Evolutionary conservation across 1,284 basidiomycete genomes (phyloP).

Genomic region (Apiotrichum porosum): DNA sequence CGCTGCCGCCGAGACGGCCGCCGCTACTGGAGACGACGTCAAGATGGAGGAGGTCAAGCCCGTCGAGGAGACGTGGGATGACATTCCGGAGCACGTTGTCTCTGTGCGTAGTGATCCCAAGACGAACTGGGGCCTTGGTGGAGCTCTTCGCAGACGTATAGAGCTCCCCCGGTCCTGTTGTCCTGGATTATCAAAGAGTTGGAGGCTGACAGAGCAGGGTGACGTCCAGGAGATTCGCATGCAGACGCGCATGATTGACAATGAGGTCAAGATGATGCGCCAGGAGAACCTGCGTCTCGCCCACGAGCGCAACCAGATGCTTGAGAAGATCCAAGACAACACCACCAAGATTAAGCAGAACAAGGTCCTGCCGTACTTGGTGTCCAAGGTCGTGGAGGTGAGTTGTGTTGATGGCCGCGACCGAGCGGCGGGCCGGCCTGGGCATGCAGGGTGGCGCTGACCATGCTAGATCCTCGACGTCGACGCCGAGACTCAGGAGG

Average conservation of each 20-base stretch:
- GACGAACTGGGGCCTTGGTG: too few species aligned
- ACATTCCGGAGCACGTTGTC: conserved; percentile 43
- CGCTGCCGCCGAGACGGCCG: conserved; percentile 9
- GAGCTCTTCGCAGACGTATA: too few species aligned
- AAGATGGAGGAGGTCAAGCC: conserved; percentile 22
- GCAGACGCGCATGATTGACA: conserved; percentile 83
- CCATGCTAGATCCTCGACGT: conserved; percentile 80
- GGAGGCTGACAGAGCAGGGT: conserved; percentile 3
- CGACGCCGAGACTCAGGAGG: conserved; percentile 89
- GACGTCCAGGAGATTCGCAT: conserved; percentile 57
- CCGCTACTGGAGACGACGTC: conserved; percentile 15
- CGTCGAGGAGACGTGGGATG: conserved; percentile 44
- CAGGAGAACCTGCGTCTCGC: conserved; percentile 86
- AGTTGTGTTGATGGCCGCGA: background rate
- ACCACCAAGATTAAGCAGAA: conserved; percentile 99
- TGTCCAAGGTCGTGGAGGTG: conserved; percentile 95
- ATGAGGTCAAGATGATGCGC: conserved; percentile 93
- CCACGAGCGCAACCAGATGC: conserved; percentile 93
- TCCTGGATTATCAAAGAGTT: too few species aligned
- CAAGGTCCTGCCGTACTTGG: conserved; percentile 96
- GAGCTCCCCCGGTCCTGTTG: too few species aligned
- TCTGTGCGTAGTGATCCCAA: conserved; percentile 29
- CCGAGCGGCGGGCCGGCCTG: background rate
- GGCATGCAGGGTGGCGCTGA: background rate
- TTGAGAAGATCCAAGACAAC: conserved; percentile 97